phyloP scores from a whole-genome alignment of 2,329 filamentous ascomycete species.

The Lasiodiplodia sp. region DNA sequence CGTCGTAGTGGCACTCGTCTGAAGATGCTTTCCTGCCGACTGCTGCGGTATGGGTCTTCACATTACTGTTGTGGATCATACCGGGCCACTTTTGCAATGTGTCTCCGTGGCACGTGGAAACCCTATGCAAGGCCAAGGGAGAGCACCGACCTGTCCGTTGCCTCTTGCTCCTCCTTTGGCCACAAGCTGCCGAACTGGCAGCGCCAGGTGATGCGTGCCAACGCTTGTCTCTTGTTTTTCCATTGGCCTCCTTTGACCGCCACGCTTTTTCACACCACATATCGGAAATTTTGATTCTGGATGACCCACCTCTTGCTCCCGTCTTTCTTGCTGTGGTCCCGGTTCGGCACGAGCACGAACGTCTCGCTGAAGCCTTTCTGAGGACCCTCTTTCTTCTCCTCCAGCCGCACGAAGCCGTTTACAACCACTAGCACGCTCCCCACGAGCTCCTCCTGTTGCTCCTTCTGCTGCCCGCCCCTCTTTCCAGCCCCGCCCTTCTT shows the following conservation, averaged over 20 bases:
- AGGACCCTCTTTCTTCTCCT: constrained; percentile 64
- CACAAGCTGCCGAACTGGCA: too few relatives aligned
- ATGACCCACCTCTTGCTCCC: constrained; percentile 47
- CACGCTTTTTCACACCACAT: constrained; percentile 46
- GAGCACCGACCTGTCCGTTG: not conserved
- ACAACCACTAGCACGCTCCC: constrained; percentile 77
- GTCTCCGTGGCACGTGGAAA: not conserved
- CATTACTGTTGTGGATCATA: not conserved
- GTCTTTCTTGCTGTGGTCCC: constrained; percentile 40
- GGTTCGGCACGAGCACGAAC: constrained; percentile 76
- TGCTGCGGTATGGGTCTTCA: too few relatives aligned
- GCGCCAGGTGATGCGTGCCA: not conserved
- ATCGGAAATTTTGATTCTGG: constrained; percentile 53
- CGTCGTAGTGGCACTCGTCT: too few relatives aligned
- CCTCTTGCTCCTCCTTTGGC: not conserved
- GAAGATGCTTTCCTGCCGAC: too few relatives aligned
- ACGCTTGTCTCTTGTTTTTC: not conserved
- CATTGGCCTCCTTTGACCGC: not conserved
- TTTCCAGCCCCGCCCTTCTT: constrained; percentile 22
- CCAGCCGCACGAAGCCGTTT: constrained; percentile 74
- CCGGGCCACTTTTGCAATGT: not conserved
- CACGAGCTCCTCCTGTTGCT: constrained; percentile 59
- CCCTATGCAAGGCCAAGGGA: not conserved
- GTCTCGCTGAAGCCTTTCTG: constrained; percentile 79
- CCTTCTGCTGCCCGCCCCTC: constrained; percentile 39